Base-by-base conservation (phyloP, 1,139 yeast species). In the Hanseniaspora sp. region DNA sequence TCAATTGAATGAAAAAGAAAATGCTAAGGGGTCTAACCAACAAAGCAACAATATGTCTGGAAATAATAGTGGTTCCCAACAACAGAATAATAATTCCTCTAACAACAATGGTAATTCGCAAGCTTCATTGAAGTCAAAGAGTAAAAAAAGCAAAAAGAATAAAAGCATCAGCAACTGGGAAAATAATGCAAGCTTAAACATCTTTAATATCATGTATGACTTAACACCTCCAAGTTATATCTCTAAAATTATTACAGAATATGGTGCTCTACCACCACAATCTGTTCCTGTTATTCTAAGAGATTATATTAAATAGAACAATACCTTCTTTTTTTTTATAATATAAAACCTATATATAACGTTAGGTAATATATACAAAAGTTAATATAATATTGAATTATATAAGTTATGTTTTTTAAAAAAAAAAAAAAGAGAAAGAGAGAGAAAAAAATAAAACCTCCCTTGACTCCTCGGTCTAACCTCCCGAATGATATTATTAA, bases 281-380 rank as follows among this genome's bases (percentile, higher is more conserved):
- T 87, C 97, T 1, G 97, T 92, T 57, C 98, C 98, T 34, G 97
- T 92, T 46, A 87, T 92, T 58, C 74, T 92, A 63, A 79, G 97
- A 69, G 98, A 92, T 68, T 92, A 92, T 69, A 86, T 86, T 7
- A 53, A 53, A 30, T 53, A 47, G 33, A 45, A 18, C n/a, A 12
- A 23, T 23, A 23, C 23, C 2, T 11, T 30, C n/a, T 7, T 17
- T 18, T 35, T 46, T 28, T 18, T 15, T 30, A 13, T 37, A 23
- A 38, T 17, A n/a, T n/a, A n/a, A n/a, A n/a, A n/a, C n/a, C n/a
- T 23, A 23, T 23, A 23, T 23, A 23, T 23, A 23, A 23, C 4
- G 23, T 23, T 4, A 23, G 4, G 23, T 23, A 4, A 23, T 23
- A 23, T 23, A 23, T 23, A 23, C 23, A 23, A 23, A 23, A 23